A percentile compares a stretch with the other conserved stretches of the same genome.
phyloP scores from a whole-genome alignment of 2,329 filamentous ascomycete genomes.

The Pseudogymnoascus sp. region DNA sequence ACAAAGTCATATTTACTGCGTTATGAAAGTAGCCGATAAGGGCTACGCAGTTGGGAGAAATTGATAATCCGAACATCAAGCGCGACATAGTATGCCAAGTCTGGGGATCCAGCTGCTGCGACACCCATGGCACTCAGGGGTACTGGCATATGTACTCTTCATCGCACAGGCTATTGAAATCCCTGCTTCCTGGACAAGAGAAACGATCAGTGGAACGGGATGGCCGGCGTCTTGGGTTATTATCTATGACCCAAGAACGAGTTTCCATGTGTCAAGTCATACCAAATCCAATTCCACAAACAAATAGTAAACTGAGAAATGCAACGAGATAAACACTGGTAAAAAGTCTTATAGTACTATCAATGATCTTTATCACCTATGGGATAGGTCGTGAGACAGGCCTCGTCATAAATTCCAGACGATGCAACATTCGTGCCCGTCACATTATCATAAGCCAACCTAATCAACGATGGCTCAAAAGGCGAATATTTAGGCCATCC shows the following conservation, averaged over 20 bases:
- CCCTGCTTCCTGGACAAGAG: too few relatives aligned
- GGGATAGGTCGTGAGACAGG: conserved; percentile 15
- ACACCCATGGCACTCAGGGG: too few relatives aligned
- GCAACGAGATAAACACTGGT: not conserved
- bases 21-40: too few relatives aligned
- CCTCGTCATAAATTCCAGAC: conserved; percentile 23
- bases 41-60: too few relatives aligned
- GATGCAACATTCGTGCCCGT: conserved; percentile 26
- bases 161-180: too few relatives aligned
- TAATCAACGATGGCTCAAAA: conserved; percentile 21
- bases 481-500: conserved; percentile 27
- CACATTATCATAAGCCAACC: conserved; percentile 25
- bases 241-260: too few relatives aligned
- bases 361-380: not conserved
- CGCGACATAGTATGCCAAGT: too few relatives aligned
- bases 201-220: too few relatives aligned
- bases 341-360: not conserved
- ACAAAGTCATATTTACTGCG: not conserved
- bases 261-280: not conserved
- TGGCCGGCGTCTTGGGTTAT: too few relatives aligned
- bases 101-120: too few relatives aligned
- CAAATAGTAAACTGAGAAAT: not conserved
- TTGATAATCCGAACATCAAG: too few relatives aligned
- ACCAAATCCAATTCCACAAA: not conserved
- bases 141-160: too few relatives aligned